phyloP scores from a whole-genome alignment of 176 grass and related monocot species.

The Oryza rufipogon region DNA sequence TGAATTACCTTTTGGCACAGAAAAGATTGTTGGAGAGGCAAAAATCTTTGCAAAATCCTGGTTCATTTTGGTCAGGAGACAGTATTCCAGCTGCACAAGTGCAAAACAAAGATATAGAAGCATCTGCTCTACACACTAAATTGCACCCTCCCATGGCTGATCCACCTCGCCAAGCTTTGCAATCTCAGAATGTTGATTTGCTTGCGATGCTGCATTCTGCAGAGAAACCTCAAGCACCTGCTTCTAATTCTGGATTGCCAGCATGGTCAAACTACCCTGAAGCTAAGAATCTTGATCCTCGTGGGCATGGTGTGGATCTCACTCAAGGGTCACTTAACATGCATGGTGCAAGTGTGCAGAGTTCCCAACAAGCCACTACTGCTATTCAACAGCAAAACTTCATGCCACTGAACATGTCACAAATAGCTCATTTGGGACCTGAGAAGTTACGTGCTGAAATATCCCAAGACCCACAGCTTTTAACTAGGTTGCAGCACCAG shows the following conservation, averaged over 20 bases:
- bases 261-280: conserved; percentile 66
- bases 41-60: conserved; percentile 60
- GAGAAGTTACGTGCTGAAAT: conserved; percentile 72
- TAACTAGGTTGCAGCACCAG: conserved; percentile 81
- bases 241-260: conserved; percentile 53
- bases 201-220: conserved; percentile 77
- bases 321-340: conserved; percentile 52
- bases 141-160: conserved; percentile 56
- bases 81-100: conserved; percentile 44
- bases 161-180: conserved; percentile 55
- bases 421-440: conserved; percentile 59
- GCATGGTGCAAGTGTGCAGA: conserved; percentile 63
- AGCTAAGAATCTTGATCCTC: conserved; percentile 51
- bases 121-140: conserved; percentile 66
- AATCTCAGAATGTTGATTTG: conserved; percentile 78
- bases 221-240: conserved; percentile 63
- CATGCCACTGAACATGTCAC: conserved; percentile 53
- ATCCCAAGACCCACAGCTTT: conserved; percentile 82
- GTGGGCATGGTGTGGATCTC: conserved; percentile 44
- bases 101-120: conserved; percentile 58
- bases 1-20: conserved; percentile 85
- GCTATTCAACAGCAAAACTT: conserved; percentile 64
- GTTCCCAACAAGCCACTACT: conserved; percentile 59
- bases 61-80: conserved; percentile 75
- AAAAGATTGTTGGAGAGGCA: conserved; percentile 85